Base-by-base conservation (phyloP, 1,284 basidiomycete genomes). In the Phaffia rhodozyma region DNA sequence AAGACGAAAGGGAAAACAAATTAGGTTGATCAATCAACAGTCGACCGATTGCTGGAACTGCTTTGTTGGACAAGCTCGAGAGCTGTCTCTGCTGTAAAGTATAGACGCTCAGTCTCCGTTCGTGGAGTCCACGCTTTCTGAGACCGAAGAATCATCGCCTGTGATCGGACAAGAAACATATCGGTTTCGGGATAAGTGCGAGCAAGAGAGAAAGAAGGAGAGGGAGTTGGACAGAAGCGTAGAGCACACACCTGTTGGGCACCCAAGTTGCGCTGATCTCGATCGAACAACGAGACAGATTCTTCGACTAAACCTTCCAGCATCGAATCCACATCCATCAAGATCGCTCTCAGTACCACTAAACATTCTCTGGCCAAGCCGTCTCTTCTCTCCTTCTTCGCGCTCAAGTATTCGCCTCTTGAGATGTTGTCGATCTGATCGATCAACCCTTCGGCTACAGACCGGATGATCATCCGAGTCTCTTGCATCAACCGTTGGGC, bases 101-200 rank as follows among this genome's bases (percentile, higher is more conserved):
- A 93, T 66, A 89, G 75, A 56, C 86, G 81, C 73, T 96, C 91
- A 29, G 87, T 91, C 21, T 87, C 84, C 68, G 87, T 90, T 61
- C 89, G 80, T 27, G 84, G 84, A 67, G 84, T 92, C 91, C 91
- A 96, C 71, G 86, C 86, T 75, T 90, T 90, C 75, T 97, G 92
- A 71, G 91, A 86, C 43, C 91, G 81, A 21, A 96, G 78, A 66
- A 96, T 89, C 83, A 93, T 91, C 25, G 91, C 90, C 86, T 93
- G 16, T 43, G 2, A 11, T 7, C 16, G 38, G 71, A 9, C 55
- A 62, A 43, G 57, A 6, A 43, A 5, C 23, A 23, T 29, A 25
- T 21, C 30, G 53, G 27, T 27, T 20, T 27, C 11, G 2, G 16
- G 34, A 54, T 32, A 18, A n/a, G 48, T 9, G 21, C 29, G 27